These are phyloP conservation scores for Chlamydomonas schloesseri DNA, from an alignment of 139 green algal species.

Conservation along the genomic window DNA sequence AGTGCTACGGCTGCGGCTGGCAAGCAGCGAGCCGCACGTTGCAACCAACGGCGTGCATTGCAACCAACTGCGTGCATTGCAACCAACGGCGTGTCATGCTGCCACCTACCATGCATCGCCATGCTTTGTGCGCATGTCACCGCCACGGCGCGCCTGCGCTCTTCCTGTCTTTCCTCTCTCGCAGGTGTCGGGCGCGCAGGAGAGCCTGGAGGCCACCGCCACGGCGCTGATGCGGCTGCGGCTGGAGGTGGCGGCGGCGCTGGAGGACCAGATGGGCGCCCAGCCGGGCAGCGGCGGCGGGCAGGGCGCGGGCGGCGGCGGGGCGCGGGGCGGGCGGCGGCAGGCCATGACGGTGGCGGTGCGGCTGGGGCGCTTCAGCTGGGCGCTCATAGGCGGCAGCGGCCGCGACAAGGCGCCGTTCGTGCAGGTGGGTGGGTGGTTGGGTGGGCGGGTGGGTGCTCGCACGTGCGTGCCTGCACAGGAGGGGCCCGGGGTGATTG, in stretches of 20 bases:
- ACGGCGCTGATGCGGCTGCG: slow-evolving; percentile 25
- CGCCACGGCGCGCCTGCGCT: not conserved
- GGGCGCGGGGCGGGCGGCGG: slow-evolving; percentile 32
- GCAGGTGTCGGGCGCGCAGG: slow-evolving; percentile 14
- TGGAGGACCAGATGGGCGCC: not conserved
- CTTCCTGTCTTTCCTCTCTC: not conserved
- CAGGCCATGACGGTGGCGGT: slow-evolving; percentile 35
- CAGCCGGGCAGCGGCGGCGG: not conserved
- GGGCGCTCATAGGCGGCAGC: slow-evolving; percentile 53
- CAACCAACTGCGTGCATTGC: too few relatives aligned
- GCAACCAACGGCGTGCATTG: too few relatives aligned
- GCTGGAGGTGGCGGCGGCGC: not conserved
- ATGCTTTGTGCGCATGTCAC: too few relatives aligned
- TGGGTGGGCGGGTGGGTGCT: too few relatives aligned
- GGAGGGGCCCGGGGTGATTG: too few relatives aligned
- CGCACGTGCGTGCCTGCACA: too few relatives aligned
- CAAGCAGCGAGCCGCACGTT: too few relatives aligned
- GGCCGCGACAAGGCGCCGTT: slow-evolving; percentile 10
- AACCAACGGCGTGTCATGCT: too few relatives aligned
- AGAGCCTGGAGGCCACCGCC: not conserved
- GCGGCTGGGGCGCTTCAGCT: slow-evolving; percentile 45
- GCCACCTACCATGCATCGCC: too few relatives aligned
- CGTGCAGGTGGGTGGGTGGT: not conserved
- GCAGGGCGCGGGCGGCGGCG: slow-evolving; percentile 10
- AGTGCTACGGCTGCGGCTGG: too few relatives aligned